Conservation (phyloP, 1,139 yeast genomes). For the Taphrina flavorubra region DNA sequence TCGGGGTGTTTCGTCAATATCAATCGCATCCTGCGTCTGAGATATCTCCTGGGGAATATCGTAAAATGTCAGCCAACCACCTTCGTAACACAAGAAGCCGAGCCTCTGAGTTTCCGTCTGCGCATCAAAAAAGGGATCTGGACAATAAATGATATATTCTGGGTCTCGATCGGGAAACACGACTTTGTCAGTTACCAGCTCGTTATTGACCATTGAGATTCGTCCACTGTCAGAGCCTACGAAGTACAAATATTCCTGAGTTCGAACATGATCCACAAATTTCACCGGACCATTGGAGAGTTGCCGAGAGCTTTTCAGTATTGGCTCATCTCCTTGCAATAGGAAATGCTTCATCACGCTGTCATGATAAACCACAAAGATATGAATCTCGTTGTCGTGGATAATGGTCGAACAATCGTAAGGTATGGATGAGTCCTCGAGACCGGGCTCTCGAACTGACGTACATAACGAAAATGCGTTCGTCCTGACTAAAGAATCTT, state of each 20-base stretch:
- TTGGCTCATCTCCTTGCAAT: not conserved
- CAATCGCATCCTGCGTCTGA: not conserved
- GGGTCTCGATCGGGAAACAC: not conserved
- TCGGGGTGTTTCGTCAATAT: constrained; percentile 20
- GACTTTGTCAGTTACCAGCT: not conserved
- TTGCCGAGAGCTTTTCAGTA: not conserved
- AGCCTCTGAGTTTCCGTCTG: not conserved
- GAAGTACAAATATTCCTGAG: not conserved
- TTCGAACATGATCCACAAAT: not conserved
- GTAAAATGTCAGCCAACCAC: constrained; percentile 15
- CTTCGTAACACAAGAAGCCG: constrained; percentile 6
- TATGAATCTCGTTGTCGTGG: not conserved
- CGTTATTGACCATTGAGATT: not conserved
- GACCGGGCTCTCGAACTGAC: not conserved
- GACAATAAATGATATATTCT: not conserved
- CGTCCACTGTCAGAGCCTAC: not conserved
- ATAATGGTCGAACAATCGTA: constrained; percentile 9
- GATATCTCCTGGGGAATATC: constrained; percentile 1
- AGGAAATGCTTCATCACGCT: constrained; percentile 1
- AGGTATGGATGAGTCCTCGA: not conserved
- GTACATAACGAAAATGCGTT: not conserved
- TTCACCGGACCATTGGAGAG: not conserved
- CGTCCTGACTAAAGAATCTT: not conserved
- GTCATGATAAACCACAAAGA: constrained; percentile 3
- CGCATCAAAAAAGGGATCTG: constrained; percentile 9